These are phyloP conservation scores for Metschnikowia colocasiae DNA, from an alignment of 805 yeast species.

Conservation along the genomic window DNA sequence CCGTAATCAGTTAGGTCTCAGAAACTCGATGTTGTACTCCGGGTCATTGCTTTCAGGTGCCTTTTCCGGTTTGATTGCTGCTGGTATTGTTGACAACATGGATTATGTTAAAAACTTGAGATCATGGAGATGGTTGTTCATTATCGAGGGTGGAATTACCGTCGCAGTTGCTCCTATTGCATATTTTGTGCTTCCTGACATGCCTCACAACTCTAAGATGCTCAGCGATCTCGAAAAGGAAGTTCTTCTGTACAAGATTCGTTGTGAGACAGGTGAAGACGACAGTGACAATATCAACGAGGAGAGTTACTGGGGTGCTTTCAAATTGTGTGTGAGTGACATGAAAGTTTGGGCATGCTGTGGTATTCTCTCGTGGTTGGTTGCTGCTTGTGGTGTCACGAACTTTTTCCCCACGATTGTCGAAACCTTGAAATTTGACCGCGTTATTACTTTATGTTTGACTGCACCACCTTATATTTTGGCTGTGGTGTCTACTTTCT, in stretches of 20 bases:
- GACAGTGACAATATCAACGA: constrained; percentile 35
- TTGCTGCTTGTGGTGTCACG: constrained; percentile 59
- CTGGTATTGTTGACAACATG: constrained; percentile 47
- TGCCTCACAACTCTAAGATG: constrained; percentile 49
- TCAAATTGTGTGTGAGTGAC: constrained; percentile 37
- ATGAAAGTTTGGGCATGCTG: constrained; percentile 47
- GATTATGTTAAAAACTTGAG: constrained; percentile 14
- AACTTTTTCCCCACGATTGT: constrained; percentile 63
- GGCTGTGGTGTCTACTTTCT: constrained; percentile 47
- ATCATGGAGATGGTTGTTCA: constrained; percentile 54
- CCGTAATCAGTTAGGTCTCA: constrained; percentile 44
- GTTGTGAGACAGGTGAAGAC: constrained; percentile 37
- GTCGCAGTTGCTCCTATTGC: constrained; percentile 43
- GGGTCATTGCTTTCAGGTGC: constrained; percentile 54
- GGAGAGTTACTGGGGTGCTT: constrained; percentile 36
- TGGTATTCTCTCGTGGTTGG: constrained; percentile 43
- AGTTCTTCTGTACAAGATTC: constrained; percentile 38
- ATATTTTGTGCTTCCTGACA: constrained; percentile 48
- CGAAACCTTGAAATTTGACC: constrained; percentile 47
- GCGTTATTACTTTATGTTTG: constrained; percentile 49
- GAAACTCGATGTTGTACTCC: constrained; percentile 49
- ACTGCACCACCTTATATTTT: constrained; percentile 58
- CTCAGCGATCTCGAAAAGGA: constrained; percentile 45
- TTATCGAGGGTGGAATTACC: constrained; percentile 55
- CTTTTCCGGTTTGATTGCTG: constrained; percentile 51